Percentiles rank a stretch among this genome's conserved stretches.
phyloP scores from a whole-genome alignment of 768 basidiomycete species.

The Lentinula guzmanii region DNA sequence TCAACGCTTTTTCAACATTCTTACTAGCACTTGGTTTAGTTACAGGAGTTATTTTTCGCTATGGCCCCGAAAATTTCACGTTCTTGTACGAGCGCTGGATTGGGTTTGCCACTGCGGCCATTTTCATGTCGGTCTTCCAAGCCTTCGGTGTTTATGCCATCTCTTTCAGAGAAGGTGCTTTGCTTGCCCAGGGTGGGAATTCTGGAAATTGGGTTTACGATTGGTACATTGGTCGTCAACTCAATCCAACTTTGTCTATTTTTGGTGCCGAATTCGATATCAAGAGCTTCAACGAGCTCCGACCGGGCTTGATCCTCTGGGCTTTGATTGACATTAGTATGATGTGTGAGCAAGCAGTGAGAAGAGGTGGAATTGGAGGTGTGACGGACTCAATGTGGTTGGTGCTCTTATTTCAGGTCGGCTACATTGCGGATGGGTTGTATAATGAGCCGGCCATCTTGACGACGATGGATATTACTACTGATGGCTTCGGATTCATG shows the following conservation, averaged over 20 bases:
- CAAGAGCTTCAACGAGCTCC: slow-evolving; percentile 77
- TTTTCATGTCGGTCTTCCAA: slow-evolving; percentile 75
- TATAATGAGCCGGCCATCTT: slow-evolving; percentile 93
- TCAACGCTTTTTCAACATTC: slow-evolving; percentile 90
- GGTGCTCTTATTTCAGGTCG: slow-evolving; percentile 76
- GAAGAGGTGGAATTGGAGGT: slow-evolving; percentile 55
- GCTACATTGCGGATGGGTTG: slow-evolving; percentile 81
- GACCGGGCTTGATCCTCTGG: slow-evolving; percentile 92
- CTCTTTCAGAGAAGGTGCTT: slow-evolving; percentile 63
- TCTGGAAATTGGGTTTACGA: slow-evolving; percentile 85
- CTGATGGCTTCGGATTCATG: slow-evolving; percentile 99
- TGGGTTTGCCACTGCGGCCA: slow-evolving; percentile 78
- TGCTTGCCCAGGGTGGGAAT: slow-evolving; percentile 93
- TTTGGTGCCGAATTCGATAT: slow-evolving; percentile 40
- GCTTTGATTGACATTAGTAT: slow-evolving; percentile 83
- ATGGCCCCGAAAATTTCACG: slow-evolving; percentile 77
- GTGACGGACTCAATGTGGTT: slow-evolving; percentile 92
- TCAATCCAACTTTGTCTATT: slow-evolving; percentile 78
- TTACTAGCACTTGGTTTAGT: slow-evolving; percentile 74
- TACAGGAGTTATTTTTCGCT: slow-evolving; percentile 61
- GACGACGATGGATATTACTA: slow-evolving; percentile 96
- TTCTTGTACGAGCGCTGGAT: slow-evolving; percentile 91
- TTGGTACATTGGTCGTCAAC: slow-evolving; percentile 90
- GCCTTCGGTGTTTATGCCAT: slow-evolving; percentile 61
- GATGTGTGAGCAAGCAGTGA: slow-evolving; percentile 84